Conservation (phyloP, 768 basidiomycete species). For the Piloderma croceum region DNA sequence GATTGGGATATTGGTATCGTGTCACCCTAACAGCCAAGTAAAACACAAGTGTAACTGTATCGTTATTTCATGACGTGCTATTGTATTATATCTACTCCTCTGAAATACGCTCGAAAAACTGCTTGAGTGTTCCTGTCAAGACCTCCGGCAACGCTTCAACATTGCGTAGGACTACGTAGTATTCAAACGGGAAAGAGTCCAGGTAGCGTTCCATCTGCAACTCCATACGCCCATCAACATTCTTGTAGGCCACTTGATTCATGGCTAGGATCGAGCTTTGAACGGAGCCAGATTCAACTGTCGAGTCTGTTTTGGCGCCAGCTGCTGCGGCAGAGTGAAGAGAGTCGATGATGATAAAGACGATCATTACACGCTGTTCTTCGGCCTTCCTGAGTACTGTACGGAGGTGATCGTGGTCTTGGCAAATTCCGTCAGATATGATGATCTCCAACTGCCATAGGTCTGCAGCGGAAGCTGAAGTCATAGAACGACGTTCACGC, state of each 20-base stretch:
- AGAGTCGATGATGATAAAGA: constrained; percentile 93
- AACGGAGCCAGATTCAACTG: constrained; percentile 15
- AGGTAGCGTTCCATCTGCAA: constrained; percentile 84
- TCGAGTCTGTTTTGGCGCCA: constrained; percentile 10
- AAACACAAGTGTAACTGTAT: too few relatives aligned
- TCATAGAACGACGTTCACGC: constrained; percentile 55
- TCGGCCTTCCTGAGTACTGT: constrained; percentile 77
- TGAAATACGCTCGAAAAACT: constrained; percentile 84
- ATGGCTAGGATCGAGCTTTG: constrained; percentile 86
- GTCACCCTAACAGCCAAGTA: too few relatives aligned
- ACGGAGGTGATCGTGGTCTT: constrained; percentile 84
- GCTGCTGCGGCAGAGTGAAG: constrained; percentile 46
- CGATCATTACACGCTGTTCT: constrained; percentile 89
- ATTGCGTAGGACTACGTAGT: constrained; percentile 87
- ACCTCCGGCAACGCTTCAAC: constrained; percentile 92
- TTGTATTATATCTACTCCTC: constrained; percentile 48
- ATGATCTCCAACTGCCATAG: constrained; percentile 98
- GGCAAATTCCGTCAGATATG: constrained; percentile 98
- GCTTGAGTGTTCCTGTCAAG: constrained; percentile 79
- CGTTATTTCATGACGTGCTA: too few relatives aligned
- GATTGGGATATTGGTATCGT: too few relatives aligned
- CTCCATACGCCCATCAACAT: constrained; percentile 76
- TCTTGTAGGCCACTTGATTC: constrained; percentile 86
- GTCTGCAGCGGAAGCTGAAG: constrained; percentile 65
- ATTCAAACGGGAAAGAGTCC: constrained; percentile 97